Evolutionary conservation across 2,329 filamentous ascomycete genomes (phyloP), one percentile per base, ranked within the genome.

Genomic region (Fusarium brevicatenulatum): DNA sequence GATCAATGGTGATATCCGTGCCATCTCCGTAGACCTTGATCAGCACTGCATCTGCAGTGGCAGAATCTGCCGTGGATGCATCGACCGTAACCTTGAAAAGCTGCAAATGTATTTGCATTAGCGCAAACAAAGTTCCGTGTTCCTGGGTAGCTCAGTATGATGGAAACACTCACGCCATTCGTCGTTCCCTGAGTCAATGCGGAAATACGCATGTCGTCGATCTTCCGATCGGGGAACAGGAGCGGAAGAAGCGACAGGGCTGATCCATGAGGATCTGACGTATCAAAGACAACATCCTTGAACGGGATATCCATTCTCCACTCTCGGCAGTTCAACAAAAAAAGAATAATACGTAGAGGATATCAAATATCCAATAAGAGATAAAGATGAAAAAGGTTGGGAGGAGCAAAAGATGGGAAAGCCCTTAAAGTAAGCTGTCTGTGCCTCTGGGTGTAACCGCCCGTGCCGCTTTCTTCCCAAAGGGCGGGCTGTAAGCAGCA

Each of bases 21-120:
- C 73, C 73, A 39, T 76, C 73, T 23, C 73, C 73, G 30, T 76
- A 76, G 49, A 76, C 65, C 36, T 76, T 76, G 60, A 76, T 46
- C 15, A 76, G 44, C 19, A 70, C 73, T 4, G 61, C 63, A 30
- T 58, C 52, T 43, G 42, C 25, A 2, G 47, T 53, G 37, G 37
- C 2, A 39, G 37, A 39, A 32, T 57, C 57, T 43, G 42, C 25
- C 3, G 46, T 63, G 40, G 34, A n/a, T 25, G 50, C 32, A 19
- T 40, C 57, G 25, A n/a, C 54, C 25, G 42, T 68, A 18, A 70
- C 66, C 19, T 72, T 76, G 73, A 72, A 76, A 23, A 76, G 57
- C 73, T 76, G 37, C 46, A 34, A 34, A 34, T 34, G 7, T 34
- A 15, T 34, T 16, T 34, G 13, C 32, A 34, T 68, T 43, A 74